phyloP scores from a whole-genome alignment of 176 grass and related monocot species.

The Stipa capillata region DNA sequence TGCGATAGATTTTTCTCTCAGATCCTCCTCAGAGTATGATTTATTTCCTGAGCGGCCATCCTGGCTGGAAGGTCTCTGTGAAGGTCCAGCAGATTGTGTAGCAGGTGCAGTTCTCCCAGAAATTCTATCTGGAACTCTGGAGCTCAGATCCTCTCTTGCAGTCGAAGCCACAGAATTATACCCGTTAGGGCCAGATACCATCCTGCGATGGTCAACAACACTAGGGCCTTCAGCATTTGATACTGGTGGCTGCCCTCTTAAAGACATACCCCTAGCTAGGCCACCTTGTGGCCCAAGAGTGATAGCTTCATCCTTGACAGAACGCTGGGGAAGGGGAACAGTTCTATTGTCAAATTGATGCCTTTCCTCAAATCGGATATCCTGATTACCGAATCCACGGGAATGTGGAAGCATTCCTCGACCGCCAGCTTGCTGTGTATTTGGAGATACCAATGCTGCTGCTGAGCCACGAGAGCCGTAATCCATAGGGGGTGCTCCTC shows the following conservation, averaged over 20 bases:
- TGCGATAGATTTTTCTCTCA: slow-evolving; percentile 76
- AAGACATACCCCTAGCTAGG: slow-evolving; percentile 77
- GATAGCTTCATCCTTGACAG: slow-evolving; percentile 55
- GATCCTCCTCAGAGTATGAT: slow-evolving; percentile 44
- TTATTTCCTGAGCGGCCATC: slow-evolving; percentile 36
- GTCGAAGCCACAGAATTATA: slow-evolving; percentile 30
- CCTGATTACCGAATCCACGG: slow-evolving; percentile 50
- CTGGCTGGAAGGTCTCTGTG: slow-evolving; percentile 45
- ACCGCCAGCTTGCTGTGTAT: slow-evolving; percentile 76
- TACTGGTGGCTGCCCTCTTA: slow-evolving; percentile 54
- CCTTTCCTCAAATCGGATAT: slow-evolving; percentile 60
- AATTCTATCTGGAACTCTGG: slow-evolving; percentile 33
- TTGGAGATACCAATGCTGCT: slow-evolving; percentile 35
- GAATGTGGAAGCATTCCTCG: no score
- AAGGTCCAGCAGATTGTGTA: slow-evolving; percentile 38
- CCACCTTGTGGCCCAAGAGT: slow-evolving; percentile 89
- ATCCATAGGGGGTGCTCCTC: slow-evolving; percentile 48
- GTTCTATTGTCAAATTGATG: slow-evolving; percentile 60
- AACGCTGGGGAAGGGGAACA: slow-evolving; percentile 60
- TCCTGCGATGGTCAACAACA: slow-evolving; percentile 43
- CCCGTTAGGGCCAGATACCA: slow-evolving; percentile 44
- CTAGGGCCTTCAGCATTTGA: slow-evolving; percentile 40
- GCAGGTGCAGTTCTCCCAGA: slow-evolving; percentile 29
- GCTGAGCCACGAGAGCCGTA: slow-evolving; percentile 41
- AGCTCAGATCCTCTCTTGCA: slow-evolving; percentile 34